Percentiles rank a stretch among this genome's conserved stretches.
Conservation (phyloP, 768 basidiomycete genomes). For the Trichaptum fuscoviolaceum region DNA sequence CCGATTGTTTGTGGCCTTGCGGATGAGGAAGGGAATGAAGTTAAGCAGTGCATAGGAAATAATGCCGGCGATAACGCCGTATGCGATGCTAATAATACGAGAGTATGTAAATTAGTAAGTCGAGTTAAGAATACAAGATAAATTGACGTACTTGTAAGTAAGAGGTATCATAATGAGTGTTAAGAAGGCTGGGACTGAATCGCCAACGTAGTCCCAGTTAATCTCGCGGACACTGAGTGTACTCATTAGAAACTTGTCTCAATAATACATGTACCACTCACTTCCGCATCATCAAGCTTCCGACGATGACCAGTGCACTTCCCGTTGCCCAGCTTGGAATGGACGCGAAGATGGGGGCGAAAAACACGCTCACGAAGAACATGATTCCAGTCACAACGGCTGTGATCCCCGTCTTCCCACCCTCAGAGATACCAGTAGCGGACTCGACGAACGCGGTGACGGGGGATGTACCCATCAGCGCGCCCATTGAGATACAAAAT, state of each 20-base stretch:
- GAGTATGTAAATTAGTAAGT: no score
- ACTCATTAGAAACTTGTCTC: background rate
- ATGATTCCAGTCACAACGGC: slow-evolving; percentile 66
- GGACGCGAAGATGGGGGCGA: slow-evolving; percentile 83
- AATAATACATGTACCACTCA: slow-evolving; percentile 25
- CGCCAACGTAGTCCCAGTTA: slow-evolving; percentile 87
- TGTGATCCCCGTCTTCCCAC: slow-evolving; percentile 82
- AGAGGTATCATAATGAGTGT: slow-evolving; percentile 76
- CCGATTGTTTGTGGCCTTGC: slow-evolving; percentile 50
- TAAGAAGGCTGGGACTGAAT: slow-evolving; percentile 83
- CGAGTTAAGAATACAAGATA: no score
- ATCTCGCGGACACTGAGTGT: slow-evolving; percentile 62
- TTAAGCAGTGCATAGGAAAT: slow-evolving; percentile 68
- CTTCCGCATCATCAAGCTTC: slow-evolving; percentile 88
- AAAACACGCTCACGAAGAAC: slow-evolving; percentile 84
- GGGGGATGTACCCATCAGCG: slow-evolving; percentile 73
- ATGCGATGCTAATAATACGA: slow-evolving; percentile 59
- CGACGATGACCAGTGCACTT: slow-evolving; percentile 78
- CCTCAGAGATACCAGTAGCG: slow-evolving; percentile 79
- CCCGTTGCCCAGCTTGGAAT: slow-evolving; percentile 88
- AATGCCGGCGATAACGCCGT: slow-evolving; percentile 82
- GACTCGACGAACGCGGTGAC: slow-evolving; percentile 83
- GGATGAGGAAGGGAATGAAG: slow-evolving; percentile 54
- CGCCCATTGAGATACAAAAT: slow-evolving; percentile 75
- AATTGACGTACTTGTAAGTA: slow-evolving; percentile 53